Evolutionary conservation across 768 basidiomycete genomes (phyloP).

Genomic region (Leccinum disarticulatum): DNA sequence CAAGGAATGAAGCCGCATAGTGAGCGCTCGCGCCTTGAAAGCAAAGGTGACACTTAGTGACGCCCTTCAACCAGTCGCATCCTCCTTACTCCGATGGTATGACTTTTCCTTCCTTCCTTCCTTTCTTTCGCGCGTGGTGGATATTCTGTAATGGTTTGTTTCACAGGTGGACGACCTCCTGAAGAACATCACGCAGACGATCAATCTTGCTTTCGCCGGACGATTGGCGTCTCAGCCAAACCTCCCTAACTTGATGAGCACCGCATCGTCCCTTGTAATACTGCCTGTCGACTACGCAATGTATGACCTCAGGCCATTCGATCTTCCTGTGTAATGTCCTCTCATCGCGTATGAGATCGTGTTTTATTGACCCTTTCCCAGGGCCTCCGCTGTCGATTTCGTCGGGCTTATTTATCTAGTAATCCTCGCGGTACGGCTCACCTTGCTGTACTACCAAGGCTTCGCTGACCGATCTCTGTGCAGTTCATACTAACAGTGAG

Average conservation of each 20-base stretch:
- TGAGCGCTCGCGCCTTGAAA: constrained; percentile 32
- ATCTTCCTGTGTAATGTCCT: constrained; percentile 52
- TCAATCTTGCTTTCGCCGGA: constrained; percentile 35
- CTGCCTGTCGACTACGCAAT: constrained; percentile 49
- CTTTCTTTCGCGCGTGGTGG: not conserved
- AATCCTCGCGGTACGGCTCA: constrained; percentile 27
- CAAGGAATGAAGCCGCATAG: constrained; percentile 61
- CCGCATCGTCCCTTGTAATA: constrained; percentile 50
- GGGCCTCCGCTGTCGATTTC: constrained; percentile 52
- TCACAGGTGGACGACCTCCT: constrained; percentile 34
- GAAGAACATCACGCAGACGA: constrained; percentile 36
- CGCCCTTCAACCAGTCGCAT: constrained; percentile 17
- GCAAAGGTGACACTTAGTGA: constrained; percentile 2
- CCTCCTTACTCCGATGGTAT: constrained; percentile 14
- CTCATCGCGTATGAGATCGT: not conserved
- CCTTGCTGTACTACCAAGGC: not conserved
- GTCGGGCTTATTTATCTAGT: constrained; percentile 55
- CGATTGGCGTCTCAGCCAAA: constrained; percentile 29
- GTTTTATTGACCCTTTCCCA: constrained; percentile 18
- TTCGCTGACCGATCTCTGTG: constrained; percentile 3
- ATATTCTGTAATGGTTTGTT: not conserved
- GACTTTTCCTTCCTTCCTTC: not conserved
- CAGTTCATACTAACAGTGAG: constrained; percentile 32
- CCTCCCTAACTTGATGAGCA: constrained; percentile 38
- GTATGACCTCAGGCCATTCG: constrained; percentile 55